Evolutionary conservation across 1,139 yeast species (phyloP), one percentile per base, ranked within the genome.

Genomic region (Pichia sp.): DNA sequence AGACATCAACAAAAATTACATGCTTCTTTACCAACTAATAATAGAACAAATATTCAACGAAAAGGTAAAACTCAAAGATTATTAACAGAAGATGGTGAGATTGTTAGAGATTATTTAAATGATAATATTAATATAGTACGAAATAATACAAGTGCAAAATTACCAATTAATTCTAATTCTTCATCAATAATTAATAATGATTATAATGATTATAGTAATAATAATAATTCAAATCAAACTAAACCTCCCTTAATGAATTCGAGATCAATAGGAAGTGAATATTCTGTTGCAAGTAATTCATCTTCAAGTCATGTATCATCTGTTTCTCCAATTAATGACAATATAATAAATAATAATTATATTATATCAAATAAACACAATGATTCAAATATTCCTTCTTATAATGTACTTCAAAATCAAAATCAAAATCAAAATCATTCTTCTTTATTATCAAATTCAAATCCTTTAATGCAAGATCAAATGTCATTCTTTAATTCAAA

Each of bases 1-100:
- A 74, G 98, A 48, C 98, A 92, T 68, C 96, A 94, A 57, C 97
- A 90, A 64, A 92, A 92, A 62, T 72, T 92, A 27, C 98, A 92
- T 62, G 83, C 96, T 1, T 65, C 75, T 6, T 58, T 74, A 37
- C 64, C 74, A 4, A 60, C 65, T 4, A 63, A 60, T 45, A 59
- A 59, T 42, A 51, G 64, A 39, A 39, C 59, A 1, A 61, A 59
- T 39, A 52, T 56, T n/a, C 55, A 53, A 35, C 51, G 58, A 39
- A 56, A 56, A 39, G 60, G 58, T 27, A 55, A 55, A 34, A 64
- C 64, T 35, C 67, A 66, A 36, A 60, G 70, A 43, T 61, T 67
- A 7, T 64, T 60, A 31, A 61, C 56, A 1, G 51, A 53, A 35
- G 60, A 55, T 8, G 64, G 62, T 20, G 61, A 61, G 31, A 49